phyloP scores from a whole-genome alignment of 2,329 filamentous ascomycete genomes.

The Apiospora aurea region DNA sequence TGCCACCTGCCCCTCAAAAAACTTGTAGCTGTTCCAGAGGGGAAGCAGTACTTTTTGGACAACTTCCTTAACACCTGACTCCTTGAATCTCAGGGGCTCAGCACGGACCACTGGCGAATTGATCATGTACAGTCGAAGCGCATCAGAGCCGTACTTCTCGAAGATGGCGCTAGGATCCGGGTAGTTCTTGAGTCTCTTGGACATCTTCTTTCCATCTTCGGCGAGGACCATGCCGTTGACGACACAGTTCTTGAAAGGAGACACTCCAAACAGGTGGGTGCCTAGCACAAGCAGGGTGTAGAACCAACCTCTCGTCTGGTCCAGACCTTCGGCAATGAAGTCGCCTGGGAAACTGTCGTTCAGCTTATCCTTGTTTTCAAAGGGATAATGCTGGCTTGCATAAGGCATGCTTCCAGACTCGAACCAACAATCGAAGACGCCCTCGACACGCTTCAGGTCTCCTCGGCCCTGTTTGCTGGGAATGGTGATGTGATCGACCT shows the following conservation, averaged over 20 bases:
- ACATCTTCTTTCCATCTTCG: slow-evolving; percentile 98
- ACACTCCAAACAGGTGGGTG: slow-evolving; percentile 82
- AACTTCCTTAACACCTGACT: slow-evolving; percentile 91
- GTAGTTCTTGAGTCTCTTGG: slow-evolving; percentile 95
- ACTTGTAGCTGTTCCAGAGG: slow-evolving; percentile 96
- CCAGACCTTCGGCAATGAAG: slow-evolving; percentile 92
- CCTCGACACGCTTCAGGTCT: slow-evolving; percentile 78
- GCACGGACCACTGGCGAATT: slow-evolving; percentile 95
- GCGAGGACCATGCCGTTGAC: slow-evolving; percentile 94
- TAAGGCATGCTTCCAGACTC: slow-evolving; percentile 97
- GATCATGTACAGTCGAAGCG: slow-evolving; percentile 92
- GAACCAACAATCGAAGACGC: slow-evolving; percentile 98
- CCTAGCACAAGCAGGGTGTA: slow-evolving; percentile 91
- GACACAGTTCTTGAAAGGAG: slow-evolving; percentile 95
- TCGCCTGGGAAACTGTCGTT: slow-evolving; percentile 85
- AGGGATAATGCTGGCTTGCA: slow-evolving; percentile 88
- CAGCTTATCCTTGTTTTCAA: slow-evolving; percentile 85
- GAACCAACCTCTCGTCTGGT: slow-evolving; percentile 97
- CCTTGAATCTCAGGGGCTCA: slow-evolving; percentile 90
- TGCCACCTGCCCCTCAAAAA: slow-evolving; percentile 88
- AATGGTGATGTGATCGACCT: slow-evolving; percentile 93
- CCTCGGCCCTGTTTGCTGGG: slow-evolving; percentile 89
- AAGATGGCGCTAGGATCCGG: slow-evolving; percentile 86
- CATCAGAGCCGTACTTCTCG: slow-evolving; percentile 88
- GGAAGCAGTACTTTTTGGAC: slow-evolving; percentile 90